Base-by-base conservation (phyloP, 768 basidiomycete genomes). In the Lyophyllum semitale region DNA sequence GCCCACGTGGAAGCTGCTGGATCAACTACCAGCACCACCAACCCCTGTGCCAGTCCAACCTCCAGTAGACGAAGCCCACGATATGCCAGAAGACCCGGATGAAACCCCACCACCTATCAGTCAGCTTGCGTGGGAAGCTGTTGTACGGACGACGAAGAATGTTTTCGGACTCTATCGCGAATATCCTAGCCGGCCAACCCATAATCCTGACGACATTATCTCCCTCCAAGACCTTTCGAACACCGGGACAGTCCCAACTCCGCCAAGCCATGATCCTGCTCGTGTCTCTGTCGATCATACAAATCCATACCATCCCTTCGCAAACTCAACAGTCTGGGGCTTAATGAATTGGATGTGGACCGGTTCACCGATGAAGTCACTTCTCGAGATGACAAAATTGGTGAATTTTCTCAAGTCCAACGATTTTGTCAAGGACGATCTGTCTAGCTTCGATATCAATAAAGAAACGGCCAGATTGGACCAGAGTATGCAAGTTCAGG, bases 261-360 rank as follows among this genome's bases (percentile, higher is more conserved):
- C 13, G 33, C 33, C 33, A 11, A 30, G 8, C 33, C 33, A 15
- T 3, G 8, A 35, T 7, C 3, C 7, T 3, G 8, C 33, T 35
- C 29, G 11, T 11, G 29, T 8, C n/a, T n/a, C 35, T 17, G 17
- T 27, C 18, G 17, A 26, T 3, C 2, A 32, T 0, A 9, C 37
- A 7, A 49, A 33, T 30, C 41, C 51, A 8, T 58, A 49, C 37
- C n/a, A 18, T 12, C 63, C 62, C 13, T 66, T 66, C 43, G 8
- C 13, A 1, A 63, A 62, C 20, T 58, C 54, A 2, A 59, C 55
- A n/a, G 46, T 57, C 12, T 59, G 54, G 38, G 61, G 65, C 1
- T 48, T 66, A 11, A 61, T 63, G 53, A 54, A 60, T 35, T 65
- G 65, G 65, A 61, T 61, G 55, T 64, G 59, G 64, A 61, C 54